A percentile compares a stretch with the other conserved stretches of the same genome.
These are phyloP conservation scores for Aspergillus sclerotioniger DNA, from an alignment of 495 filamentous ascomycete species.

Conservation along the genomic window DNA sequence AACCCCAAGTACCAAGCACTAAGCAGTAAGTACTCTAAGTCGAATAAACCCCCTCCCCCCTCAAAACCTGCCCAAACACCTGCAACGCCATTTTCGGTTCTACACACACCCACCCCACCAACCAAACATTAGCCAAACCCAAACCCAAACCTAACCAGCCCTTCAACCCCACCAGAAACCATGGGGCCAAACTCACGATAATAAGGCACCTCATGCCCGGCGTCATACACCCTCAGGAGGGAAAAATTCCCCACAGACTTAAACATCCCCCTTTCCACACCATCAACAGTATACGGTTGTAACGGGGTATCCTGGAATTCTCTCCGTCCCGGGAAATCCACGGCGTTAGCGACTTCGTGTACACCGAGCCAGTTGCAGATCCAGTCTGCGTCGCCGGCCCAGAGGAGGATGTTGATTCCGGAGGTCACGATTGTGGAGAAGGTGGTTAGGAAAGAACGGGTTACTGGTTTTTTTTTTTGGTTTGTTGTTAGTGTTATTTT, in stretches of 20 bases:
- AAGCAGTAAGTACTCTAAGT: too few species aligned
- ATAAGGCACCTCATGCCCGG: constrained; percentile 52
- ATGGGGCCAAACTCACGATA: constrained; percentile 30
- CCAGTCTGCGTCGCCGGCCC: constrained; percentile 58
- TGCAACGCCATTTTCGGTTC: constrained; percentile 30
- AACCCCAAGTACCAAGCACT: too few species aligned
- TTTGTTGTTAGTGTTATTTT: too few species aligned
- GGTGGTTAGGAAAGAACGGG: constrained; percentile 46
- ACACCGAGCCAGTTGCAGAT: constrained; percentile 57
- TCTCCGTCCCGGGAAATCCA: constrained; percentile 34
- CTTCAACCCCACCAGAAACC: not conserved
- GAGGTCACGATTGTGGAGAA: constrained; percentile 48
- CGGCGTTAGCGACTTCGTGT: constrained; percentile 41
- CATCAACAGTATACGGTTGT: constrained; percentile 48
- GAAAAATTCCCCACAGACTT: constrained; percentile 52
- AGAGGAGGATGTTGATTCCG: constrained; percentile 49
- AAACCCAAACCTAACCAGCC: constrained; percentile 1
- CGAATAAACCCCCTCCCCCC: too few species aligned
- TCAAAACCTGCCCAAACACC: too few species aligned
- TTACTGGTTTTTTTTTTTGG: constrained; percentile 20
- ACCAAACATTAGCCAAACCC: not conserved
- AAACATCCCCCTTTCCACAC: constrained; percentile 44
- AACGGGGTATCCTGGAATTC: constrained; percentile 39
- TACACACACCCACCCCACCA: constrained; percentile 11
- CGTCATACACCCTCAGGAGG: constrained; percentile 51